A percentile compares a stretch with the other conserved stretches of the same genome.
phyloP scores from a whole-genome alignment of 257 asterid species.

The Paraleonurus japonicus region DNA sequence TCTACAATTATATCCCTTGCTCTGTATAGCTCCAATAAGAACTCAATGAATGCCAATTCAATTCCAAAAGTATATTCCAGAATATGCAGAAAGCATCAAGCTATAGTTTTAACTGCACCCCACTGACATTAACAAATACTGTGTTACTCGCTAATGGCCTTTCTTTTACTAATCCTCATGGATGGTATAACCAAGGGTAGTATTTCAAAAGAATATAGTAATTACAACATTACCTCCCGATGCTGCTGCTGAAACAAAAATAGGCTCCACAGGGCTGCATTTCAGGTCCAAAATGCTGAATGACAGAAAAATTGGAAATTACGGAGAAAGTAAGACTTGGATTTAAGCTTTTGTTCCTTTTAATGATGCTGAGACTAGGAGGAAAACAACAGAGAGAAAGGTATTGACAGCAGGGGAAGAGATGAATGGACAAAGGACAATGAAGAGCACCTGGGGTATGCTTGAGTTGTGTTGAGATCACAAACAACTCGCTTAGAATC shows the following conservation, averaged over 20 bases:
- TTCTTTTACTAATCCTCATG: not conserved
- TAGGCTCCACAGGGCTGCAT: constrained; percentile 99
- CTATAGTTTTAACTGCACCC: constrained; percentile 8
- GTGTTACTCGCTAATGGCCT: not conserved
- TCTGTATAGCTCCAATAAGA: not conserved
- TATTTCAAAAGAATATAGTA: constrained; percentile 20
- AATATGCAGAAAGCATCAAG: not conserved
- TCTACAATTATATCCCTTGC: not conserved
- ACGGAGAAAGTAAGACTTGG: constrained; percentile 17
- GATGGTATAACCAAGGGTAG: not conserved
- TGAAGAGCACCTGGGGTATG: constrained; percentile 70
- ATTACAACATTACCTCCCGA: constrained; percentile 61
- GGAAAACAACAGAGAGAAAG: constrained; percentile 3
- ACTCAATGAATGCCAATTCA: constrained; percentile 1
- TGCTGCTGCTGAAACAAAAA: constrained; percentile 97
- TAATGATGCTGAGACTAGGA: constrained; percentile 18
- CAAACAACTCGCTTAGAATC: constrained; percentile 96
- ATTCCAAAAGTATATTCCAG: not conserved
- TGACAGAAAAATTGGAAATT: constrained; percentile 24
- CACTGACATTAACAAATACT: not conserved
- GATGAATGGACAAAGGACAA: constrained; percentile 9
- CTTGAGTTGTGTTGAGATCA: constrained; percentile 71
- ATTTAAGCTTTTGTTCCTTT: constrained; percentile 13
- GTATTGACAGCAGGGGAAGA: not conserved
- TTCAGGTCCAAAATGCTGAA: constrained; percentile 93